Evolutionary conservation across 371 early-diverging fungal species (phyloP), one percentile per base, ranked within the genome.

Genomic region (Encephalitozoon cuniculi): DNA sequence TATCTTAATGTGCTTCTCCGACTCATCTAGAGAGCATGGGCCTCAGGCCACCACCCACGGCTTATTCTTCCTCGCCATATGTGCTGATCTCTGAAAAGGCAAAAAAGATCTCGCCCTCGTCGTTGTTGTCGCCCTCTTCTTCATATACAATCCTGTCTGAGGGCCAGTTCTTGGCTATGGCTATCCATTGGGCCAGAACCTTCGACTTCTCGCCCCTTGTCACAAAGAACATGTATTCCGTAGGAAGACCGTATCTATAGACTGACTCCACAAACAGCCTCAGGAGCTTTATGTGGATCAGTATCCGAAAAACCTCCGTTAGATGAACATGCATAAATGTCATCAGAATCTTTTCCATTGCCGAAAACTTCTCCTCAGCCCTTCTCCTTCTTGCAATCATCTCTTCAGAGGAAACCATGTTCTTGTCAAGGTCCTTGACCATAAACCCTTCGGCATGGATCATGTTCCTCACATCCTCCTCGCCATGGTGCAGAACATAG

Each of bases 161-260:
- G 7, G 54, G 54, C 71, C 71, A 71, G 26, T 43, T 41, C 18
- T 54, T 63, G 18, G 59, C 43, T n/a, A 71, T 71, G 1, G 54
- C 39, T 32, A 43, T 52, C 25, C 53, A 41, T 32, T 71, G 54
- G 9, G 43, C 23, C 12, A 71, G 28, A 18, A 52, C 25, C 21
- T 59, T 71, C 34, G 59, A 34, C 37, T 59, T 59, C n/a, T 71
- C 43, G 11, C 53, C 71, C 8, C n/a, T 63, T 18, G 34, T 34
- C n/a, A 44, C 43, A 40, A 71, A 71, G 30, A 54, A 71, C 23
- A 32, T 40, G 43, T 71, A 71, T 25, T 71, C 63, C 18, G 54
- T 71, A 12, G 71, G 71, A 37, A 71, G 55, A 1, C 71, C 71
- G 39, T 71, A 71, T 63, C 71, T 71, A 40, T 43, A 63, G 23